Percentiles rank a stretch among this genome's conserved stretches.
Conservation (phyloP, 768 basidiomycete species). For the Hortiboletus flavorubellus region DNA sequence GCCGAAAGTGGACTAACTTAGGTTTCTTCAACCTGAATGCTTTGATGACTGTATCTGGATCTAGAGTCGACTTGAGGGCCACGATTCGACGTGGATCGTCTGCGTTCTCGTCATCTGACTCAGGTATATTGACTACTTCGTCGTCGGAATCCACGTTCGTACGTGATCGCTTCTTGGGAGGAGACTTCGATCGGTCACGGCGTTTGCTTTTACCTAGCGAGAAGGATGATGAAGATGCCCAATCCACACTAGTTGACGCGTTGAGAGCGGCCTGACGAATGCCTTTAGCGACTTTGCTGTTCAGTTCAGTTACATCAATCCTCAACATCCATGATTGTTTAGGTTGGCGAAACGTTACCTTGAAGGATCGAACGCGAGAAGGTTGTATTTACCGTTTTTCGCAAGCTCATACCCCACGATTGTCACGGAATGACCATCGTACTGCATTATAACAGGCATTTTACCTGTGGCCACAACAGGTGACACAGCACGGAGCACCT, state of each 20-base stretch:
- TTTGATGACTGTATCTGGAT: slow-evolving; percentile 38
- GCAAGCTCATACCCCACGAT: slow-evolving; percentile 80
- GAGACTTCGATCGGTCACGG: slow-evolving; percentile 19
- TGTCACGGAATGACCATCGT: slow-evolving; percentile 81
- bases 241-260: not conserved
- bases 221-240: slow-evolving; percentile 8
- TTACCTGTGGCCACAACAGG: slow-evolving; percentile 56
- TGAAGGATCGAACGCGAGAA: slow-evolving; percentile 79
- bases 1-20: slow-evolving; percentile 36
- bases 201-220: slow-evolving; percentile 21
- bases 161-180: slow-evolving; percentile 31
- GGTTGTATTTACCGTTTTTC: slow-evolving; percentile 52
- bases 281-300: slow-evolving; percentile 11
- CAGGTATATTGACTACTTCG: slow-evolving; percentile 22
- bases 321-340: not conserved
- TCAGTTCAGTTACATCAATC: slow-evolving; percentile 1
- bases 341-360: slow-evolving; percentile 38
- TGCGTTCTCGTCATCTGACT: slow-evolving; percentile 12
- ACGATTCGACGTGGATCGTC: not conserved
- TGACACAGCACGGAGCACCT: slow-evolving; percentile 47
- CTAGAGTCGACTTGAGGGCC: slow-evolving; percentile 15
- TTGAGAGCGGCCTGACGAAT: slow-evolving; percentile 24
- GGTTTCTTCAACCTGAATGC: slow-evolving; percentile 46
- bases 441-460: slow-evolving; percentile 83
- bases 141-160: slow-evolving; percentile 23